Evolutionary conservation across 1,139 yeast species (phyloP), one percentile per base, ranked within the genome.

Genomic region (Taiozyma sp.): DNA sequence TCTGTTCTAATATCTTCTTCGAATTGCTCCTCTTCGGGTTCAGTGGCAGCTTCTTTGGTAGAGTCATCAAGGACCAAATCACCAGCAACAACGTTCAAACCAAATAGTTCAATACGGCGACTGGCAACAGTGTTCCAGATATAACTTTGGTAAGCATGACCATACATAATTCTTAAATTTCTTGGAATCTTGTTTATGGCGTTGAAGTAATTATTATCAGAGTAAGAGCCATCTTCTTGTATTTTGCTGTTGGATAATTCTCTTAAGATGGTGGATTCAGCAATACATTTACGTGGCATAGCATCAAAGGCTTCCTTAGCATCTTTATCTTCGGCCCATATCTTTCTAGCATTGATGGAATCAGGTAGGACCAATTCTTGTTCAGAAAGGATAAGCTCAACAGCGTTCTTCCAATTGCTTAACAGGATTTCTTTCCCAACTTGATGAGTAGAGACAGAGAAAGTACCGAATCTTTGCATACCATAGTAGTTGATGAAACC

Each of bases 391-490:
- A 93, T 79, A 53, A 91, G 71, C 48, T 88, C 87, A 4, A 78
- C 93, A 2, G 95, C 97, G 13, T 75, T 78, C 62, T 85, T 80
- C 92, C 96, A 93, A 51, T 92, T 83, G 43, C 81, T 83, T 49
- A 80, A 76, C 48, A 93, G 72, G 34, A 93, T 73, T 54, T 78
- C 79, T 54, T 81, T 80, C 48, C 99, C 99, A 49, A 91, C 76
- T 36, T 78, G 80, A 68, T 93, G 97, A 0, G 99, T 92, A 1
- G 98, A 89, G 30, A 90, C 76, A 9, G 97, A 87, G 64, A 91
- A 93, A 0, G 99, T 91, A 34, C 99, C 99, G 67, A 93, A 93
- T 65, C 99, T 75, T 73, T 93, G 99, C 95, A 93, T 86, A 23
- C 99, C 99, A 65, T 80, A 93, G 67, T 95, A 93, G 67, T 93